A percentile compares a stretch with the other conserved stretches of the same genome.
Evolutionary conservation across 73 alveolate genomes (phyloP).

Genomic region (Paramecium tetraurelia): DNA sequence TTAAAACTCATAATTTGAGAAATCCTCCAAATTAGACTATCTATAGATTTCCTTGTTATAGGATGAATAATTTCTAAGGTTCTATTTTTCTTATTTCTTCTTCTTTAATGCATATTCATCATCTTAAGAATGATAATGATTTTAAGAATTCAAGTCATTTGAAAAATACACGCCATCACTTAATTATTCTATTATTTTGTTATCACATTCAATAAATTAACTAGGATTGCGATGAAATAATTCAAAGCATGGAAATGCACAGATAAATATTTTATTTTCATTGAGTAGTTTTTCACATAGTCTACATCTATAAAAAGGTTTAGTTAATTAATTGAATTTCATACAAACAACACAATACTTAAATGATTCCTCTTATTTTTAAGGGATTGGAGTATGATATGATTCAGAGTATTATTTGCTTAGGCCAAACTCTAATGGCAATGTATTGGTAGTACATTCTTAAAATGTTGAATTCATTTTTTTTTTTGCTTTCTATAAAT

Average conservation of each 20-base stretch:
- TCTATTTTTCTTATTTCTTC: neutral
- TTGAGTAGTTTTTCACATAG: neutral
- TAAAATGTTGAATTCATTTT: neutral
- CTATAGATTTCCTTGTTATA: neutral
- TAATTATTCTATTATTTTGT: neutral
- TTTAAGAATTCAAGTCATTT: neutral
- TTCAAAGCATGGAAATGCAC: slow-evolving; percentile 43
- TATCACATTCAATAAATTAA: neutral
- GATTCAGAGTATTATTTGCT: neutral
- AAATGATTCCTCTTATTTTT: neutral
- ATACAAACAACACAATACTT: slow-evolving; percentile 10
- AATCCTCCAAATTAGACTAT: neutral
- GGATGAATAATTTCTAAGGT: neutral
- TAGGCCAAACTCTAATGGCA: neutral
- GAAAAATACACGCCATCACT: neutral
- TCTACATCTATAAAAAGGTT: slow-evolving; percentile 28
- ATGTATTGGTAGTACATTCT: neutral
- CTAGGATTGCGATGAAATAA: slow-evolving; percentile 24
- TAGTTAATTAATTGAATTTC: neutral
- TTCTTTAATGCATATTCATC: neutral
- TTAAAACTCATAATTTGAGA: neutral
- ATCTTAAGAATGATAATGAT: neutral
- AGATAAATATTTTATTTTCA: neutral
- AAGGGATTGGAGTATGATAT: slow-evolving; percentile 11
- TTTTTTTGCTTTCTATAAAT: neutral